Base-by-base conservation (phyloP, 495 filamentous ascomycete species). In the Sabuloglossum arenarium region DNA sequence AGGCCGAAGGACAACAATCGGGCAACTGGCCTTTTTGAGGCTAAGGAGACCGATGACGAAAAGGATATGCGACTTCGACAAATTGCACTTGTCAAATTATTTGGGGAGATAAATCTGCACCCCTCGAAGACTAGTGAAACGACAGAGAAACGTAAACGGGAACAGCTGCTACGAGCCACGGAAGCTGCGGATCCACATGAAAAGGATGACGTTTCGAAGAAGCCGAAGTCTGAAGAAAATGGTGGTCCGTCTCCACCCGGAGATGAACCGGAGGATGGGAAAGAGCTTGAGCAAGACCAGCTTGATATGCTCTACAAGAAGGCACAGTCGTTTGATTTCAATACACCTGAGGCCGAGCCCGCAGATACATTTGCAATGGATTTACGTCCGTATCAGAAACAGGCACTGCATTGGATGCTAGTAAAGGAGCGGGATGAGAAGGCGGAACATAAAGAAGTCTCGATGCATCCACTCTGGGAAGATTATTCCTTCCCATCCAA, bases 391-490 rank as follows among this genome's bases (percentile, higher is more conserved):
- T 98, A 98, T 61, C 91, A 98, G 67, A 94, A 84, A 62, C 91
- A 98, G 67, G 86, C 93, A 6, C 70, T 98, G 23, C 72, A 94
- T 64, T 97, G 91, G 91, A 93, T 98, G 84, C 69, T 97, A 46
- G 76, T 80, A 5, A 98, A 98, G 63, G 91, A 98, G 67, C 88
- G 78, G 62, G 78, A 93, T 55, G 76, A 82, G 54, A 79, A 78
- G 55, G 71, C 76, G 19, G 71, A 73, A 16, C 69, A 75, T 28
- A 78, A 79, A 53, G 76, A 80, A 53, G 61, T 66, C 0, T 94
- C 88, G 1, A 95, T 98, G 87, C 88, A 98, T 70, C 91, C 91
- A 11, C 67, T 98, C 6, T 98, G 91, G 91, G 91, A 98, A 70
- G 85, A 97, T 68, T 98, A 97, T 59, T 61, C 62, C 14, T 98